Percentiles rank a stretch among this genome's conserved stretches.
Conservation (phyloP, 306 rosid genomes). For the Clitoria ternatea region DNA sequence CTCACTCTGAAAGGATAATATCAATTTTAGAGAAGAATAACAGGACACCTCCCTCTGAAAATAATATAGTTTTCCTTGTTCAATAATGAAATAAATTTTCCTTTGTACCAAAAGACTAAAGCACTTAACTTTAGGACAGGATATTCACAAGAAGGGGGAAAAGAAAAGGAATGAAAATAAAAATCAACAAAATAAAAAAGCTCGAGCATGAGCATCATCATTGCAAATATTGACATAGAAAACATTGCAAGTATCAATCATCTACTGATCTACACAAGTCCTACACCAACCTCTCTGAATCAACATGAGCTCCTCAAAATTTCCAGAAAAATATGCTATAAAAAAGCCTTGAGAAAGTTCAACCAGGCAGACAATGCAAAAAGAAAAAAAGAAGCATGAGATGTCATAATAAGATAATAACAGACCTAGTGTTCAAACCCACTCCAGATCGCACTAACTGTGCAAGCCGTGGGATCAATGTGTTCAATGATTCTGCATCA, state of each 20-base stretch:
- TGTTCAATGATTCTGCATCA: conserved; percentile 67
- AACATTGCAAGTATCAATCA: background rate
- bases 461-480: conserved; percentile 83
- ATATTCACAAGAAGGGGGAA: background rate
- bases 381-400: background rate
- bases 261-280: background rate
- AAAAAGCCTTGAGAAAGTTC: background rate
- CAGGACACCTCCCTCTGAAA: background rate
- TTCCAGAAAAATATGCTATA: conserved; percentile 14
- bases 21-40: background rate
- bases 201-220: background rate
- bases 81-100: background rate
- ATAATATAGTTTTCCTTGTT: background rate
- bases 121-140: background rate
- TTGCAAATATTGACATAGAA: background rate
- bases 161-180: background rate
- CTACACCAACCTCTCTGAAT: background rate
- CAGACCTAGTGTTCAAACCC: conserved; percentile 93
- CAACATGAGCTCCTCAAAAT: conserved; percentile 8
- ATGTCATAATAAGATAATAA: background rate
- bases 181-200: background rate
- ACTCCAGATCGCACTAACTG: conserved; percentile 91
- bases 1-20: background rate
- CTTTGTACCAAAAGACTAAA: background rate
- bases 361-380: background rate